Conservation (phyloP, 495 filamentous ascomycete genomes). For the Saxispiralis lemnorum region DNA sequence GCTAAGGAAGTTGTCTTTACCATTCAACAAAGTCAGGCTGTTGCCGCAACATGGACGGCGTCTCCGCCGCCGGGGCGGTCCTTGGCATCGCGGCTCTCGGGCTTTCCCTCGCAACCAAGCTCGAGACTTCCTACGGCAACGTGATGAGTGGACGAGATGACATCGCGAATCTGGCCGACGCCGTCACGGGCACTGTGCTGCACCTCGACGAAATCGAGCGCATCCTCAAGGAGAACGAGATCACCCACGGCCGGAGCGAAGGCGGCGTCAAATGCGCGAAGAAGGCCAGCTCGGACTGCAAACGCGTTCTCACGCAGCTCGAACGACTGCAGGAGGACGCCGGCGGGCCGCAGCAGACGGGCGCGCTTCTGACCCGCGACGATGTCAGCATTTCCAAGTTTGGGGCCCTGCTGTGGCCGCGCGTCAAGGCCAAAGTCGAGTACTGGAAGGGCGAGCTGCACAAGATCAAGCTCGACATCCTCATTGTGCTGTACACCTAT, state of each 20-base stretch:
- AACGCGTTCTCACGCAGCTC: no score
- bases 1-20: no score
- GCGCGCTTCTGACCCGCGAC: not conserved
- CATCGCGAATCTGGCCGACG: conserved; percentile 1
- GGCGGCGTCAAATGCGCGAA: not conserved
- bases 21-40: no score
- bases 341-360: not conserved
- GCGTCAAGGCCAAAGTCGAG: not conserved
- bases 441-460: no score
- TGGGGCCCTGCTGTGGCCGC: not conserved
- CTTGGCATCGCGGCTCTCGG: not conserved
- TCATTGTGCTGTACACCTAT: no score
- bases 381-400: not conserved
- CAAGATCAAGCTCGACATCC: no score
- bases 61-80: not conserved
- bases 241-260: not conserved
- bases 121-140: conserved; percentile 1
- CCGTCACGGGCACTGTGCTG: not conserved
- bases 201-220: not conserved
- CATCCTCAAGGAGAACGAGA: not conserved
- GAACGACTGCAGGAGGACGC: not conserved
- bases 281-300: no score
- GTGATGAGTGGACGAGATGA: not conserved
- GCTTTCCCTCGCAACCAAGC: not conserved
- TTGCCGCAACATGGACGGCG: not conserved